Base-by-base conservation (phyloP, 768 basidiomycete species). In the Wakefieldia striispora region DNA sequence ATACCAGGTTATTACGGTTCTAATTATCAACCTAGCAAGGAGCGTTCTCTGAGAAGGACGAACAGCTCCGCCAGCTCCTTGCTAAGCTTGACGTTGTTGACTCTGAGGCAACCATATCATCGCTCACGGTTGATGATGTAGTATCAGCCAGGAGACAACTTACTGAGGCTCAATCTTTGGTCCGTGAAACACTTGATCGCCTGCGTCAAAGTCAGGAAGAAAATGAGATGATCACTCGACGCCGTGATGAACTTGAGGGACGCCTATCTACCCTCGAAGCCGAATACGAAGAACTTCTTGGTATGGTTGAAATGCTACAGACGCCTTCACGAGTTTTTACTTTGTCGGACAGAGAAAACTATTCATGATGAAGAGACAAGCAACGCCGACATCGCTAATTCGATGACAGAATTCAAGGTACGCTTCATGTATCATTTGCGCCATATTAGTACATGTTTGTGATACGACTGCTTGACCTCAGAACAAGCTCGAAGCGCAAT, bases 211-310 rank as follows among this genome's bases (percentile, higher is more conserved):
- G 84, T 53, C 90, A 95, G 61, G 94, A 98, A 67, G 95, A 98
- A 77, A 86, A 84, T 53, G 94, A 95, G 62, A 81, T 91, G 76
- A 75, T 91, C 50, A 72, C 75, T 23, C 81, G 91, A 57, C 75
- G 95, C 53, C 79, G 86, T 54, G 91, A 92, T 54, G 97, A 99
- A 64, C 70, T 98, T 36, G 95, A 99, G 70, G 73, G 78, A 35
- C 80, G 95, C 50, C 76, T 97, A 41, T 70, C 82, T 33, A 79
- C 84, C 39, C 72, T 98, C 24, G 95, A 98, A 70, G 76, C 88
- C 3, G 97, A 98, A 63, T 98, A 97, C 60, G 97, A 99, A 70
- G 97, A 98, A 70, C 78, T 98, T 21, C 79, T 99, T 27, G 95
- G 94, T 93, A 55, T 56, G 83, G 72, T 35, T 46, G 23, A 41